Percentiles rank a stretch among this genome's conserved stretches.
Evolutionary conservation across 192 early-diverging fungal genomes (phyloP).

Genomic region (Geranomyces michiganensis): DNA sequence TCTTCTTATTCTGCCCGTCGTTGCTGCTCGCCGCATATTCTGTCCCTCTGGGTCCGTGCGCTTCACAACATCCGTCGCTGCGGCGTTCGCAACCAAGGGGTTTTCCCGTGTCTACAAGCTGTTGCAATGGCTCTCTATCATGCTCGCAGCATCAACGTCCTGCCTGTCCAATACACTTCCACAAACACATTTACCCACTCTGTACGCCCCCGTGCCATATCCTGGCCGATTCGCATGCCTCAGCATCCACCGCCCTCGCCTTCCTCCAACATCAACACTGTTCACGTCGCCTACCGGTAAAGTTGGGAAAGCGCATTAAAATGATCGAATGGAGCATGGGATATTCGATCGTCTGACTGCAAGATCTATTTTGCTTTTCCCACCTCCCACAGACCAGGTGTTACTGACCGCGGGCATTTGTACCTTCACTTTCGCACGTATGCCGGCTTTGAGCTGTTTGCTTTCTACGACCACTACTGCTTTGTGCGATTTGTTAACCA

Average conservation of each 20-base stretch:
- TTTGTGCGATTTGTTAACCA: constrained; percentile 34
- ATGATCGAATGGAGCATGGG: too few relatives aligned
- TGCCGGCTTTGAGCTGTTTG: constrained; percentile 40
- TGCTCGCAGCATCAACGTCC: background rate
- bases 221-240: constrained; percentile 5
- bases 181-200: background rate
- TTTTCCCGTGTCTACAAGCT: background rate
- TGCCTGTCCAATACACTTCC: background rate
- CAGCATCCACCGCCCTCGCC: background rate
- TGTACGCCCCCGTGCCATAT: constrained; percentile 2
- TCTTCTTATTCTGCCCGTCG: background rate
- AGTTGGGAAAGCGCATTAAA: background rate
- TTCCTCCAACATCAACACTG: constrained; percentile 24
- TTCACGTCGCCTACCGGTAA: constrained; percentile 37
- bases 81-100: background rate
- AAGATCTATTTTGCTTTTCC: too few relatives aligned
- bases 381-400: constrained; percentile 18
- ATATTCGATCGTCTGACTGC: too few relatives aligned
- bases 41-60: background rate
- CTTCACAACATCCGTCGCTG: background rate
- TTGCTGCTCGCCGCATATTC: background rate
- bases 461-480: constrained; percentile 43
- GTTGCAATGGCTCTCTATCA: constrained; percentile 4
- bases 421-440: constrained; percentile 39
- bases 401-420: constrained; percentile 39